phyloP scores from a whole-genome alignment of 495 filamentous ascomycete species.

The Podospora australis region DNA sequence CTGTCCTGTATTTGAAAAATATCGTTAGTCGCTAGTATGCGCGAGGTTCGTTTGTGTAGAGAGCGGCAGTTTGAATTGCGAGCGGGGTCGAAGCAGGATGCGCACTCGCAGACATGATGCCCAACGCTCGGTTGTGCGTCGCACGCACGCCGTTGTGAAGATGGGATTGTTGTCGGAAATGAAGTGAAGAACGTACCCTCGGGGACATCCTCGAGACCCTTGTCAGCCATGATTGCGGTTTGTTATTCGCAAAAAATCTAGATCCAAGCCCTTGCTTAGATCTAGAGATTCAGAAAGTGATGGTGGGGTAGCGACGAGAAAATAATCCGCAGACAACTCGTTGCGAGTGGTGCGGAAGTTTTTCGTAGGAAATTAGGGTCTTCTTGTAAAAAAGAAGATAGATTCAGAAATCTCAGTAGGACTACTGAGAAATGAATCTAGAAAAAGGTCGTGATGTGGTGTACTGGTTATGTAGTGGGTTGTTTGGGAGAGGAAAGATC shows the following conservation, averaged over 20 bases:
- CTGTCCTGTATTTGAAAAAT: constrained; percentile 55
- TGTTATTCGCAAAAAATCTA: constrained; percentile 38
- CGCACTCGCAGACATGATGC: background rate
- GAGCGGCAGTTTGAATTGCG: background rate
- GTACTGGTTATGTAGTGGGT: constrained; percentile 25
- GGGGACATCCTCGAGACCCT: constrained; percentile 93
- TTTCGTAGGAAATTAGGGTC: constrained; percentile 34
- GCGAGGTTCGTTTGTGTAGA: background rate
- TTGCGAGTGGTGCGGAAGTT: constrained; percentile 29
- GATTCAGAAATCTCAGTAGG: constrained; percentile 32
- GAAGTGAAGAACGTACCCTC: constrained; percentile 59
- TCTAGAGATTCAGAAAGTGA: constrained; percentile 42
- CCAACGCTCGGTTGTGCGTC: background rate
- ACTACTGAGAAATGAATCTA: constrained; percentile 39
- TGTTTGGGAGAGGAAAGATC: constrained; percentile 24
- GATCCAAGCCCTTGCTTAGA: constrained; percentile 68
- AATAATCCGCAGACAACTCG: constrained; percentile 38
- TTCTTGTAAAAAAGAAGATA: constrained; percentile 33
- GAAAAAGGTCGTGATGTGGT: constrained; percentile 18
- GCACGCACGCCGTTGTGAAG: too few species aligned
- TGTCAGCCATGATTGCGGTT: constrained; percentile 94
- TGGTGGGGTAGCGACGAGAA: constrained; percentile 41
- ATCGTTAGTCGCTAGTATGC: constrained; percentile 13
- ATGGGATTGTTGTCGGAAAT: background rate
- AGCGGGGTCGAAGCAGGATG: background rate